These are phyloP conservation scores for Suillus paluster DNA, from an alignment of 768 basidiomycete species.

Conservation along the genomic window DNA sequence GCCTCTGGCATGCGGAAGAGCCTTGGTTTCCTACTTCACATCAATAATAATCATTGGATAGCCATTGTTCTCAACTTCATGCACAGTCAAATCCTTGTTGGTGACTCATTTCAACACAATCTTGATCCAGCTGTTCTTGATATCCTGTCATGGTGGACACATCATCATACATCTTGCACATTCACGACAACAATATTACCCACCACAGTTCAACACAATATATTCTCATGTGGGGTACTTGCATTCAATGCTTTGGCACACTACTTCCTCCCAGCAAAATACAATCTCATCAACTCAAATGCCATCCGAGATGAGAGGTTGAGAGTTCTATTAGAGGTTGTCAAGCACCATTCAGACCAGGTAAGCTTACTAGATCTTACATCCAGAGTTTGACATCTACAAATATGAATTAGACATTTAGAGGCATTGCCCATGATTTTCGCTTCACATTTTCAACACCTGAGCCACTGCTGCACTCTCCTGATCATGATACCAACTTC, in stretches of 20 bases:
- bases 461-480: background rate
- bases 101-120: no score
- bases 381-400: no score
- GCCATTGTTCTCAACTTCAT: no score
- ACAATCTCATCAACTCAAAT: background rate
- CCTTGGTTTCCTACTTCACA: no score
- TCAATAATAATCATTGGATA: no score
- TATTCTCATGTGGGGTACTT: background rate
- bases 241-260: background rate
- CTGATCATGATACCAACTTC: background rate
- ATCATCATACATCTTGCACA: background rate
- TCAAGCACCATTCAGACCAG: constrained; percentile 4
- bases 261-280: background rate
- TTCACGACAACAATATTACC: background rate
- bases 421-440: no score
- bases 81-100: no score
- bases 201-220: background rate
- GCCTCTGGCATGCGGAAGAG: no score
- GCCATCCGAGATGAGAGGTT: background rate
- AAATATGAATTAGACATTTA: no score
- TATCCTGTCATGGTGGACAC: background rate
- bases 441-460: no score
- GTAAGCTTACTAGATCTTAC: background rate
- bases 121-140: no score
- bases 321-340: background rate